These are phyloP conservation scores for Calocybe indica DNA, from an alignment of 768 basidiomycete species.

Conservation along the genomic window DNA sequence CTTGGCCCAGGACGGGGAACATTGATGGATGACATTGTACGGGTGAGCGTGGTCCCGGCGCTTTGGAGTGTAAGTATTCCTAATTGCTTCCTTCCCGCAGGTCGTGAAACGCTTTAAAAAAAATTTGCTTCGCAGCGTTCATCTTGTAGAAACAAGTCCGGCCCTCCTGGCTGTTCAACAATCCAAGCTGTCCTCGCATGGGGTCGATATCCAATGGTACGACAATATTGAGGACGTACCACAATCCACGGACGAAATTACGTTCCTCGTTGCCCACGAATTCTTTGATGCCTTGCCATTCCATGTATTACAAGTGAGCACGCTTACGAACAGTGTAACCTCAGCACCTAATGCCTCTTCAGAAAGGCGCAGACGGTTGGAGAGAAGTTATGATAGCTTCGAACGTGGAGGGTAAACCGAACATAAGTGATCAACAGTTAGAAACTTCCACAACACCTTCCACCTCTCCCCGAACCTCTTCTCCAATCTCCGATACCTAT, in stretches of 20 bases:
- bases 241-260: conserved; percentile 47
- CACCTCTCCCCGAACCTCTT: conserved; percentile 6
- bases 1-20: conserved; percentile 94
- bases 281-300: conserved; percentile 97
- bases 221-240: conserved; percentile 66
- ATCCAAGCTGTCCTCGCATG: conserved; percentile 34
- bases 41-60: conserved; percentile 41
- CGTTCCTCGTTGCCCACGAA: conserved; percentile 90
- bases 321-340: not conserved
- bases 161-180: conserved; percentile 63
- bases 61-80: too few relatives aligned
- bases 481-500: conserved; percentile 2
- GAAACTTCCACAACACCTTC: not conserved
- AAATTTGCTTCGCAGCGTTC: conserved; percentile 33
- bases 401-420: conserved; percentile 1
- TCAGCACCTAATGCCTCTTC: not conserved
- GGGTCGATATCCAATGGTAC: conserved; percentile 59
- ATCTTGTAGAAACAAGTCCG: conserved; percentile 78
- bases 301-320: conserved; percentile 74
- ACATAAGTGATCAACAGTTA: not conserved
- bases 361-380: conserved; percentile 82
- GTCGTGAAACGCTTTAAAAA: too few relatives aligned
- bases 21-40: conserved; percentile 81
- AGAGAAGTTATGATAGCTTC: conserved; percentile 77
- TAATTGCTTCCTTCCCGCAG: too few relatives aligned